Evolutionary conservation across 768 basidiomycete species (phyloP), one percentile per base, ranked within the genome.

Genomic region (Mycena alexandri): DNA sequence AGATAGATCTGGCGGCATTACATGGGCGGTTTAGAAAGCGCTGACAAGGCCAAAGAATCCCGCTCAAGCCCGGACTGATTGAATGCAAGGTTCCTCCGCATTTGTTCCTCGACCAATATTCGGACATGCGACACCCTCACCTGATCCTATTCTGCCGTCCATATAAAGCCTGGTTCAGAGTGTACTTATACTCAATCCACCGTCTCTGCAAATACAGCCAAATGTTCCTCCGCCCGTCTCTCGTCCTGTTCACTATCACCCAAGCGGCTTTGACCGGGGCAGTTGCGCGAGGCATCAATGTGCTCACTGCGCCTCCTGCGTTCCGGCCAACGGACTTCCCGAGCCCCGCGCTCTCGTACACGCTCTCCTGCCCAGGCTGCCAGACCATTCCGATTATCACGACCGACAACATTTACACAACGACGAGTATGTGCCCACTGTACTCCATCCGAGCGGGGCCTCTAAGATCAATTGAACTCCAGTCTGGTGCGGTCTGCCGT

Each of bases 71-170:
- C 24, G 33, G 51, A 52, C 51, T 34, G 51, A 52, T 34, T 52
- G 51, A 52, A 52, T 52, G 51, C 51, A 52, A 52, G 51, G 51
- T 52, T 52, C 29, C 51, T 34, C 51, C 51, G 51, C 51, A 52
- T 52, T 34, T 52, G 51, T 52, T 34, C 51, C 51, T 52, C 51
- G 51, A 52, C 14, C 29, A 29, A 34, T 50, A 50, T 50, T 50
- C 47, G 47, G 47, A 50, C 51, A 52, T 25, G 51, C 29, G 51
- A 52, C 51, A 52, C 29, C 51, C 51, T 52, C 51, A 16, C 51
- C 51, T 52, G 51, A 52, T 52, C 29, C 51, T 52, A 52, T 52
- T 52, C 51, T 52, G 51, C 51, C 51, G 51, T 52, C 51, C 51
- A 52, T 52, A 34, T 34, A 52, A 52, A 52, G 51, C 51, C 51